Conservation (phyloP, 257 asterid species). For the Craterostigma plantagineum region DNA sequence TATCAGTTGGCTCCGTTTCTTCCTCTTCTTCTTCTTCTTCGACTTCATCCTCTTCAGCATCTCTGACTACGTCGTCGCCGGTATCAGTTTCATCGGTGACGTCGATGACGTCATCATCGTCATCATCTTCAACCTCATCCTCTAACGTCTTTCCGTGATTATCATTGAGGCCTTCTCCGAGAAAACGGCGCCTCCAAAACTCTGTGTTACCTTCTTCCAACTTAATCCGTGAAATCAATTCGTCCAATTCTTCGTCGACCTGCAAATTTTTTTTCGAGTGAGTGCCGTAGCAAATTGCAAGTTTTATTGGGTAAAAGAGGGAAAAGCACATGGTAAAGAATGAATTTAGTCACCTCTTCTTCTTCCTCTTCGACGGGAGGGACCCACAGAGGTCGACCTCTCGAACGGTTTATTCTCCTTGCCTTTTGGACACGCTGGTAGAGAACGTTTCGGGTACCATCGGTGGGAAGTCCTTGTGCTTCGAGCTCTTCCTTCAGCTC, state of each 20-base stretch:
- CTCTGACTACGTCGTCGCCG: conserved; percentile 47
- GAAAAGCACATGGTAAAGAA: background rate
- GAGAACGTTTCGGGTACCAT: conserved; percentile 94
- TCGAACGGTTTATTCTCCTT: conserved; percentile 93
- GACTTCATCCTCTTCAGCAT: conserved; percentile 55
- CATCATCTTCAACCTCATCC: conserved; percentile 26
- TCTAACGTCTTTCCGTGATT: conserved; percentile 42
- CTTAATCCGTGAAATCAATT: conserved; percentile 75
- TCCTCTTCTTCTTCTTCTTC: conserved; percentile 75
- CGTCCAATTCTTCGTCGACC: conserved; percentile 94
- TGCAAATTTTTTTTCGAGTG: conserved; percentile 11
- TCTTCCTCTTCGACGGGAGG: conserved; percentile 97
- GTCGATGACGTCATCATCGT: conserved; percentile 32
- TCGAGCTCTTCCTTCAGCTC: conserved; percentile 95
- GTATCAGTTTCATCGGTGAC: conserved; percentile 43
- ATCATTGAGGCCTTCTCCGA: conserved; percentile 73
- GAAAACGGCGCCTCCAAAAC: conserved; percentile 91
- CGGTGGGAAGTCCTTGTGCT: conserved; percentile 91
- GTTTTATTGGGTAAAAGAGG: too few species aligned
- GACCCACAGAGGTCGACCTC: conserved; percentile 98
- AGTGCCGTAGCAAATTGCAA: too few species aligned
- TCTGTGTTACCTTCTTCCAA: conserved; percentile 93
- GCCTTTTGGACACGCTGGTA: conserved; percentile 99
- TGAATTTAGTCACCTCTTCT: conserved; percentile 46
- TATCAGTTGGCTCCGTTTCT: conserved; percentile 65